phyloP scores from a whole-genome alignment of 176 grass and related monocot species.

The Oryza brachyantha region DNA sequence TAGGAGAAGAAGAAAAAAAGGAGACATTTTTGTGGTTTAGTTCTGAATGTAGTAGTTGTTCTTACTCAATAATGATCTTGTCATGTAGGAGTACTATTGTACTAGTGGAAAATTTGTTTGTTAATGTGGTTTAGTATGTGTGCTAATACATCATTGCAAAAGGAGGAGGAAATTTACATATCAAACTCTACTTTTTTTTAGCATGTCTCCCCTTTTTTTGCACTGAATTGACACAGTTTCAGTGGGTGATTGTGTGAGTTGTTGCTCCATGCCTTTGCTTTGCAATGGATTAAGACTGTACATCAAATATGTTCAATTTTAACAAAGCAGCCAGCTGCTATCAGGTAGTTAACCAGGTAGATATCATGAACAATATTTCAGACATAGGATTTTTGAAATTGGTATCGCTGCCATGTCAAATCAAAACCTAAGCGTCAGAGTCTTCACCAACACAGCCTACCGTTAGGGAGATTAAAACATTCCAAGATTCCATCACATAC shows the following conservation, averaged over 20 bases:
- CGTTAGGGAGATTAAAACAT: conserved; percentile 15
- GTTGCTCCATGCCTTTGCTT: not conserved
- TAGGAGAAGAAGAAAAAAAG: not conserved
- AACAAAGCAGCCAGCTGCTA: not conserved
- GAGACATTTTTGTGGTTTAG: not conserved
- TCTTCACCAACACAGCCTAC: conserved; percentile 7
- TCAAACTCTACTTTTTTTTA: too few species aligned
- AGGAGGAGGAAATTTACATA: too few species aligned
- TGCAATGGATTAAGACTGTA: not conserved
- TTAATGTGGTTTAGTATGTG: not conserved
- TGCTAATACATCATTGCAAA: not conserved
- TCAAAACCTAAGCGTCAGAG: not conserved
- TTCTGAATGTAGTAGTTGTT: not conserved
- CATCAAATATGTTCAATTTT: not conserved
- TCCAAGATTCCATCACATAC: not conserved
- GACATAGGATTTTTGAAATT: not conserved
- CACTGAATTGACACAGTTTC: too few species aligned
- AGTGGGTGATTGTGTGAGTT: not conserved
- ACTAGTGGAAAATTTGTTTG: not conserved
- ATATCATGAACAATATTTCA: conserved; percentile 4
- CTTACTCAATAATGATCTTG: not conserved
- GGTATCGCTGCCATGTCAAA: conserved; percentile 3
- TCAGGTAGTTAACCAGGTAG: conserved; percentile 2
- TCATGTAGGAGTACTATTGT: not conserved
- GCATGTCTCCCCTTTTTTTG: too few species aligned